Percentiles rank a stretch among this genome's conserved stretches.
phyloP scores from a whole-genome alignment of 257 asterid species.

The Fraxinus pennsylvanica region DNA sequence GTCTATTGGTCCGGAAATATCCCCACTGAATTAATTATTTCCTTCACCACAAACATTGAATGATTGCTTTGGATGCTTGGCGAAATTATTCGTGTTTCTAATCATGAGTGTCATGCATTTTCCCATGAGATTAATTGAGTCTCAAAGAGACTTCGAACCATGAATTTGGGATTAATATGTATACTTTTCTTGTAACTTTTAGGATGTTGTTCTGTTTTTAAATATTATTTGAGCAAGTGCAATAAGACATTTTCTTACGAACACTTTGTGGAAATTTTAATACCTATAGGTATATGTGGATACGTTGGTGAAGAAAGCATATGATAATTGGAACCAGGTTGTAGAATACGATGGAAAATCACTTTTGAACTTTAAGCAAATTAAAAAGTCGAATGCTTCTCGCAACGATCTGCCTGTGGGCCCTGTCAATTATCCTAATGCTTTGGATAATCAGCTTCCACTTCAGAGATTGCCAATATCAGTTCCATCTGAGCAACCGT shows the following conservation, averaged over 20 bases:
- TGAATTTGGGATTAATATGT: too few species aligned
- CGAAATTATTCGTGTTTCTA: neutral
- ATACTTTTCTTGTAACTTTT: too few species aligned
- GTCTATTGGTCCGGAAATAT: neutral
- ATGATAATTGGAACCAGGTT: constrained; percentile 89
- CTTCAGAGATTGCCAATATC: constrained; percentile 50
- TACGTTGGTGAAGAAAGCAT: constrained; percentile 84
- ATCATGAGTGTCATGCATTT: neutral
- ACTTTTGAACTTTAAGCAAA: constrained; percentile 67
- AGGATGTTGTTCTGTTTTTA: too few species aligned
- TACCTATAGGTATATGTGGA: constrained; percentile 70
- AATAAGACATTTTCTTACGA: neutral
- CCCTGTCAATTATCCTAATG: constrained; percentile 55
- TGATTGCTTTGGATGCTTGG: neutral
- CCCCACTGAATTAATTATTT: neutral
- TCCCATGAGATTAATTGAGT: neutral
- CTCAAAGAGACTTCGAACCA: too few species aligned
- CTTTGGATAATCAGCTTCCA: constrained; percentile 58
- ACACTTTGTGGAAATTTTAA: constrained; percentile 4
- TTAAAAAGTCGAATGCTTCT: constrained; percentile 42
- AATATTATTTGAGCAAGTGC: neutral
- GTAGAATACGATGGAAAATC: constrained; percentile 95
- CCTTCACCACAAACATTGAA: neutral
- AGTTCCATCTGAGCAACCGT: constrained; percentile 47
- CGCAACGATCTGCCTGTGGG: constrained; percentile 58